These are phyloP conservation scores for Trichophyton verrucosum DNA, from an alignment of 2,329 filamentous ascomycete genomes.

Conservation along the genomic window DNA sequence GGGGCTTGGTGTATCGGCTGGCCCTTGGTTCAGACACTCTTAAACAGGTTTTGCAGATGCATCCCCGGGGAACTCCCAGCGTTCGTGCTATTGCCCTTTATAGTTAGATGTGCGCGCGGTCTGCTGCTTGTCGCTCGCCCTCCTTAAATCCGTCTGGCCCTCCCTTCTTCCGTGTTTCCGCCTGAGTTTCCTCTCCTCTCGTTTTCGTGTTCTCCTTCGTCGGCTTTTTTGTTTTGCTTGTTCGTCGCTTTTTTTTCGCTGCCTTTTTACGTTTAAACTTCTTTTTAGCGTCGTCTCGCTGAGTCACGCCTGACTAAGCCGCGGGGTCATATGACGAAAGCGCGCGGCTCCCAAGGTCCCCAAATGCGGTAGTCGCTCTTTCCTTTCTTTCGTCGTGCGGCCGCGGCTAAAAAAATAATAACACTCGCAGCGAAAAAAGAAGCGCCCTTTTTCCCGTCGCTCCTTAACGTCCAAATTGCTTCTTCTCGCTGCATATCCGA, in stretches of 20 bases:
- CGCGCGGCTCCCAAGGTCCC: conserved; percentile 7
- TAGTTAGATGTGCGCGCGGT: no score
- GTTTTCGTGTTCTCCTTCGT: not conserved
- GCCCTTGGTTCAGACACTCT: not conserved
- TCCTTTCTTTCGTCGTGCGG: not conserved
- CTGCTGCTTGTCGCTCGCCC: no score
- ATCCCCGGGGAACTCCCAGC: not conserved
- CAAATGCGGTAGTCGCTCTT: not conserved
- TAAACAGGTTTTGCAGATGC: not conserved
- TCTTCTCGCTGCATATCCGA: not conserved
- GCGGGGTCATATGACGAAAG: conserved; percentile 4
- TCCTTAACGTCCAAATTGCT: not conserved
- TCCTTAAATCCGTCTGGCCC: no score
- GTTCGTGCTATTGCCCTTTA: no score
- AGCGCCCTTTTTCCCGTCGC: not conserved
- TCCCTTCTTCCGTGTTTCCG: no score
- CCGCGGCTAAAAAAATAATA: conserved; percentile 1
- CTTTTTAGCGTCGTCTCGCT: not conserved
- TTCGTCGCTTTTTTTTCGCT: not conserved
- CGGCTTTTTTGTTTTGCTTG: not conserved
- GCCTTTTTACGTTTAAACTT: no score
- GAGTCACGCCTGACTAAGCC: not conserved
- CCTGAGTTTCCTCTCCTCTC: not conserved
- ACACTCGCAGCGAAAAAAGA: not conserved
- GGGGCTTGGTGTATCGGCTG: not conserved